Evolutionary conservation across 129 eudicot species (phyloP).

Genomic region (Helianthus tuberosus): DNA sequence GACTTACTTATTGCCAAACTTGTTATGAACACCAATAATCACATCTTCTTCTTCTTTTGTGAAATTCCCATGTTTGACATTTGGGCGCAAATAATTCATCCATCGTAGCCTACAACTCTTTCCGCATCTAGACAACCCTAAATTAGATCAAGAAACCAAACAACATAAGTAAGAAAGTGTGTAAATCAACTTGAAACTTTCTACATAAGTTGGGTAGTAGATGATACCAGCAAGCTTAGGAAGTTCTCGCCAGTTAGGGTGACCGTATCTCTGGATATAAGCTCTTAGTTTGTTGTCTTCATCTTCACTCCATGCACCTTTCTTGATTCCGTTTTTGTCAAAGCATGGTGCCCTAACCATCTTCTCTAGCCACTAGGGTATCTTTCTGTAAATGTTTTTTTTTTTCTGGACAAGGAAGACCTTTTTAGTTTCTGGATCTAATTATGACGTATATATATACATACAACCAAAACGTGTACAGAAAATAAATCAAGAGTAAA

Average conservation of each 20-base stretch:
- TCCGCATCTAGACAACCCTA: slow-evolving; percentile 25
- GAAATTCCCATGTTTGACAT: slow-evolving; percentile 32
- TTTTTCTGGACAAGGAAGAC: no score
- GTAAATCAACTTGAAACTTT: no score
- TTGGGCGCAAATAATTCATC: slow-evolving; percentile 31
- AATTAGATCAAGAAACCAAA: no score
- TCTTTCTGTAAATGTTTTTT: no score
- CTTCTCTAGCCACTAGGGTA: neutral
- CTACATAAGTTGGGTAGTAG: no score
- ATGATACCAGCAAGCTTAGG: slow-evolving; percentile 27
- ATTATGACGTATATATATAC: no score
- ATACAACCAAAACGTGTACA: no score
- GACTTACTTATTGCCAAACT: slow-evolving; percentile 32
- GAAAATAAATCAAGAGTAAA: no score
- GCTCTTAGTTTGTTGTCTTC: slow-evolving; percentile 30
- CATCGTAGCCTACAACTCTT: slow-evolving; percentile 33
- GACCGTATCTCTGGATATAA: slow-evolving; percentile 30
- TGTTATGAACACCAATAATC: slow-evolving; percentile 20
- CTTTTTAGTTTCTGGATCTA: no score
- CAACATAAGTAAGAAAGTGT: no score
- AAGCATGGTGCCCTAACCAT: slow-evolving; percentile 14
- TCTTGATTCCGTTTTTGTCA: slow-evolving; percentile 17
- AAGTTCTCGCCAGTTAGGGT: slow-evolving; percentile 17
- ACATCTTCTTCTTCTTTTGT: slow-evolving; percentile 23
- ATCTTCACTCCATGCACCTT: slow-evolving; percentile 36